Conservation (phyloP, 176 grass and related monocot species). For the Bothriochloa decipiens region DNA sequence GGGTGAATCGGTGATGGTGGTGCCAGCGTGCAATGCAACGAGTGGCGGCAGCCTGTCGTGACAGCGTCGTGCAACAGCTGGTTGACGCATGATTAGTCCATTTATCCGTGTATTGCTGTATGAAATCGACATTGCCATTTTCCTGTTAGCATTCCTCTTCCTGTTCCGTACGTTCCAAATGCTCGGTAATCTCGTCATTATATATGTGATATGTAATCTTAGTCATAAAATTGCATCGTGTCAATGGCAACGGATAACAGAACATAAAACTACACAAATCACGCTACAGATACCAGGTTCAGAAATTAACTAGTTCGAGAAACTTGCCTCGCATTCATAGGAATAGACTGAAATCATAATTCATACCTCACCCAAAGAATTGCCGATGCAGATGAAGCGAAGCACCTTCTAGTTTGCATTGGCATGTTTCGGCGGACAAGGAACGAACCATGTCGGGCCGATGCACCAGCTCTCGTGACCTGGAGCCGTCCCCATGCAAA, state of each 20-base stretch:
- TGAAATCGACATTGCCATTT: not conserved
- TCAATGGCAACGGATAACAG: not conserved
- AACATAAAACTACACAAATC: not conserved
- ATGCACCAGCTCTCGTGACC: not conserved
- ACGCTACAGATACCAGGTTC: not conserved
- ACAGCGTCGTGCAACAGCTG: not conserved
- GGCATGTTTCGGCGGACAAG: not conserved
- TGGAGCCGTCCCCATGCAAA: no score
- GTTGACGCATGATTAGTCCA: not conserved
- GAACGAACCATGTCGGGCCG: conserved; percentile 1
- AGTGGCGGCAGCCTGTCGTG: not conserved
- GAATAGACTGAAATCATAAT: not conserved
- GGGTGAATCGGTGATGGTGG: not conserved
- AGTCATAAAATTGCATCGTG: not conserved
- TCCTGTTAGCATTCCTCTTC: no score
- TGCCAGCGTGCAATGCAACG: not conserved
- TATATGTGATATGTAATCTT: not conserved
- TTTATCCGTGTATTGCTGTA: not conserved
- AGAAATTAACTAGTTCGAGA: not conserved
- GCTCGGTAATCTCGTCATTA: not conserved
- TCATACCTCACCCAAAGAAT: not conserved
- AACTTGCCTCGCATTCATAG: not conserved
- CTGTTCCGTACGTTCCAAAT: not conserved
- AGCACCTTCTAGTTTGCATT: not conserved
- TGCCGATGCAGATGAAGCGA: not conserved